Percentiles rank a stretch among this genome's conserved stretches.
Conservation (phyloP, 192 early-diverging fungal genomes). For the Helicostylum pulchrum region DNA sequence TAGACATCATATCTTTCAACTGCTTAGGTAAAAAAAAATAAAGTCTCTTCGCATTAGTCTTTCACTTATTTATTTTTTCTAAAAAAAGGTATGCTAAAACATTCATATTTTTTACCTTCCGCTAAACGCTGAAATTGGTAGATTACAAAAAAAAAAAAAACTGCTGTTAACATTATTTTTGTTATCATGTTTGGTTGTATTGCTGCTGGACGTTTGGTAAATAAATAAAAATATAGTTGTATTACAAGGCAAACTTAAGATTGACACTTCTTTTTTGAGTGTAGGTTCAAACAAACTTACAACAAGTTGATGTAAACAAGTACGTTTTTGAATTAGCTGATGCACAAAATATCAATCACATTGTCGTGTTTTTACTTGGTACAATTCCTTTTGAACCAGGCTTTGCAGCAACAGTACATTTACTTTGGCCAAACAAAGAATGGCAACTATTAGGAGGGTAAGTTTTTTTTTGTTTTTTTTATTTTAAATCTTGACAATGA, state of each 20-base stretch:
- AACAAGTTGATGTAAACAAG: conserved; percentile 83
- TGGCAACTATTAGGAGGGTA: conserved; percentile 78
- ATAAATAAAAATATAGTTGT: background rate
- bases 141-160: too few relatives aligned
- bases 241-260: background rate
- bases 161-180: background rate
- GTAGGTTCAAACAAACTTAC: conserved; percentile 86
- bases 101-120: too few relatives aligned
- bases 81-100: too few relatives aligned
- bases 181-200: conserved; percentile 19
- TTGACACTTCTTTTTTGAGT: background rate
- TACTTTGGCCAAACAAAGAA: conserved; percentile 78
- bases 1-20: too few relatives aligned
- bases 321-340: conserved; percentile 90
- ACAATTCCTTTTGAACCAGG: conserved; percentile 84
- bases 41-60: too few relatives aligned
- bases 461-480: background rate
- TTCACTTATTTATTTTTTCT: too few relatives aligned
- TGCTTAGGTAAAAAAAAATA: too few relatives aligned
- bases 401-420: conserved; percentile 90
- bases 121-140: too few relatives aligned
- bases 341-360: conserved; percentile 86
- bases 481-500: background rate
- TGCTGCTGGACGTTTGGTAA: conserved; percentile 21
- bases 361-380: conserved; percentile 90